Base-by-base conservation (phyloP, 306 rosid genomes). In the Rosa multiflora region DNA sequence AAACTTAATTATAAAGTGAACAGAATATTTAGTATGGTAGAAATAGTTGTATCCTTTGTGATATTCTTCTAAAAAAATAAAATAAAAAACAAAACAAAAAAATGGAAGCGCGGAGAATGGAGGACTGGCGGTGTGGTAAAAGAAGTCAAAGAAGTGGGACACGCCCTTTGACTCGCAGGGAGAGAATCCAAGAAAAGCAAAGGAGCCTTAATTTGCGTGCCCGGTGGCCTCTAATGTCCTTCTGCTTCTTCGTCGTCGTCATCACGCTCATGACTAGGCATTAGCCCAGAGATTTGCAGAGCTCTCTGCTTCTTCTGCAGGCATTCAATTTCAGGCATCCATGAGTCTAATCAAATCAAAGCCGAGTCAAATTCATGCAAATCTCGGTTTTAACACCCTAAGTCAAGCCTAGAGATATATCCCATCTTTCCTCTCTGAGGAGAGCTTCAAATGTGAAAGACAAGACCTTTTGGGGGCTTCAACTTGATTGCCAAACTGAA, bases 121-220 rank as follows among this genome's bases (percentile, higher is more conserved):
- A 0, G 37, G 37, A 1, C 37, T 32, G 37, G 37, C 37, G 32
- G 32, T 29, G 32, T 29, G 32, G 32, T 29, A 29, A 32, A 32
- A 32, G 2, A 32, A 32, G 37, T 32, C 37, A 32, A 32, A 32
- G 37, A 32, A 32, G 37, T 32, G 37, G 37, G 37, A 32, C 37
- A 32, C 37, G 37, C 37, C 37, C 37, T 32, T 32, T 32, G 37
- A 32, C 37, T 32, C 37, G 3, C 3, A 32, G 37, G 47, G 15
- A 67, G 76, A 59, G 78, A 62, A 68, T 75, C 78, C 78, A 18
- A 78, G 78, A 23, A 23, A 58, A 21, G 37, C 72, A 46, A 6
- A 2, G 58, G 48, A 53, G 81, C 88, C 90, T 93, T 84, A 79
- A 84, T 46, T 76, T 89, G 90, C 84, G 96, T 91, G 94, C 94